Base-by-base conservation (phyloP, 2,329 filamentous ascomycete genomes). In the Pyricularia sp. region DNA sequence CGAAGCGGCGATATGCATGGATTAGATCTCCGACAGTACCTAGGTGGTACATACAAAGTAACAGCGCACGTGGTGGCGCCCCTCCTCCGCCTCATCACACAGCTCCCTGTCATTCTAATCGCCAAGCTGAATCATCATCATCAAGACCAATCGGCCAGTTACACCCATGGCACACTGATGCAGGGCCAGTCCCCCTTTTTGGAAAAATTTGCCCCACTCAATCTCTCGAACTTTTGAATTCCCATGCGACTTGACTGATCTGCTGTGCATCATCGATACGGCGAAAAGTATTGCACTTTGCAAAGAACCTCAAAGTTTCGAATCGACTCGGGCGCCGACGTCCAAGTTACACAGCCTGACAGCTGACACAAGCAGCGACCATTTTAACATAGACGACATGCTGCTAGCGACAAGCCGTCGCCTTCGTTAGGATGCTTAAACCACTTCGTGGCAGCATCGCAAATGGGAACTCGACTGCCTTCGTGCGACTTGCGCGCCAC, bases 401-500 rank as follows among this genome's bases (percentile, higher is more conserved):
- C 64, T 62, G 66, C 67, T 67, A 67, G 73, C 73, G 72, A 63
- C 67, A 62, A 53, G 61, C 40, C 60, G 64, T 40, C 66, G 16
- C 65, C 68, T 69, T 33, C 33, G 69, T 68, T 73, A 75, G 72
- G 68, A 79, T 79, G 78, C 72, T 79, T 66, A 72, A 71, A 69
- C 72, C 74, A 68, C 71, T 73, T 65, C 71, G 72, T 67, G 73
- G 76, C 67, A 76, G 72, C 55, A 30, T 64, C 31, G 55, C 28
- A 59, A 64, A 33, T 61, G 63, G 63, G 35, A 22, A 26, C 13
- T 33, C 31, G 9, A 64, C 30, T 49, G 28, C 55, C 75, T 81
- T 84, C 73, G 74, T 81, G 68, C 81, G 79, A 67, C 75, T 84
- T 67, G 82, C 77, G 22, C 68, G 65, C n/a, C 76, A 72, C 62